Evolutionary conservation across 2,329 filamentous ascomycete genomes (phyloP).

Genomic region (Zasmidium angulare): DNA sequence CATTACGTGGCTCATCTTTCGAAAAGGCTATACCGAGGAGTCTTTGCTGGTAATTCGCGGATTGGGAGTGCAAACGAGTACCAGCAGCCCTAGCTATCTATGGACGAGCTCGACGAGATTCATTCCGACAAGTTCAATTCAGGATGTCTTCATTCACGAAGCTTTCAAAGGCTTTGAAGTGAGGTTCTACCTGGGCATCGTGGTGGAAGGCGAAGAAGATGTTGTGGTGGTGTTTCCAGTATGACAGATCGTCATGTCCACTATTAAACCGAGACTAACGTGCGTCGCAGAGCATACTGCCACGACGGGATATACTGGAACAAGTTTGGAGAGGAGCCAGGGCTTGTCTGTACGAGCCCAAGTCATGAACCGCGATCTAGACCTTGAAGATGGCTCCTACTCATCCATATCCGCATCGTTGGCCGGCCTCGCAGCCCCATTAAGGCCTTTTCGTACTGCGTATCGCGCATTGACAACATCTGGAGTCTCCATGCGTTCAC

Average conservation of each 20-base stretch:
- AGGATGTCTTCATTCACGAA: slow-evolving; percentile 92
- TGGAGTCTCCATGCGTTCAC: slow-evolving; percentile 56
- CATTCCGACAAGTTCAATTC: slow-evolving; percentile 89
- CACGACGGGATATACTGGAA: slow-evolving; percentile 73
- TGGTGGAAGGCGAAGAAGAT: slow-evolving; percentile 84
- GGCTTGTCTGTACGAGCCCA: slow-evolving; percentile 75
- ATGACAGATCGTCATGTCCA: slow-evolving; percentile 12
- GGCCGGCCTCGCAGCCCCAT: slow-evolving; percentile 2
- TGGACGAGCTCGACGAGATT: slow-evolving; percentile 64
- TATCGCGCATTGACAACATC: slow-evolving; percentile 64
- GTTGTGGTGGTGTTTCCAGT: slow-evolving; percentile 93
- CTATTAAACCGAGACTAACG: slow-evolving; percentile 5
- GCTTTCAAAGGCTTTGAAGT: slow-evolving; percentile 92
- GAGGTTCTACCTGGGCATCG: slow-evolving; percentile 81
- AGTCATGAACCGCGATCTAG: slow-evolving; percentile 40
- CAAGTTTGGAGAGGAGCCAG: slow-evolving; percentile 85
- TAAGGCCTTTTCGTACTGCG: slow-evolving; percentile 50
- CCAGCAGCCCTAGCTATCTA: slow-evolving; percentile 67
- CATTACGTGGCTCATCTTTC: slow-evolving; percentile 25
- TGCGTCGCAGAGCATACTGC: slow-evolving; percentile 60
- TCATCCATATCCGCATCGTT: slow-evolving; percentile 16
- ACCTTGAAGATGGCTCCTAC: slow-evolving; percentile 9
- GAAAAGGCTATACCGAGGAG: slow-evolving; percentile 60
- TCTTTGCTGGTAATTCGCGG: slow-evolving; percentile 84
- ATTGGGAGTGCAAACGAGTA: slow-evolving; percentile 84